Conservation (phyloP, 441 rosid genomes). For the Biscutella laevigata region DNA sequence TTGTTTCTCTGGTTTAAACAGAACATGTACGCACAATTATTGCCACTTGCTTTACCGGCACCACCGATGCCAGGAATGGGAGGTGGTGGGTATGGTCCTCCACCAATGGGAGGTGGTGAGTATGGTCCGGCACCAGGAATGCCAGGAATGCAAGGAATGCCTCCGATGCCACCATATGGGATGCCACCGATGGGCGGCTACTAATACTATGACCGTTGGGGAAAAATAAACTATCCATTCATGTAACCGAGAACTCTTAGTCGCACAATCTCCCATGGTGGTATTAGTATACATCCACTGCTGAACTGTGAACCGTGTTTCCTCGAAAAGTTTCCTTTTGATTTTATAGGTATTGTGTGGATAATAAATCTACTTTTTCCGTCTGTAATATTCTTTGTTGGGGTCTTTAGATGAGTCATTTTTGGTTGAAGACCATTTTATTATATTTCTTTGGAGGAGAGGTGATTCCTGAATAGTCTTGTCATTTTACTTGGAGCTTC, state of each 20-base stretch:
- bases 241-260: too few species aligned
- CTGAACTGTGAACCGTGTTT: background rate
- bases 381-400: slow-evolving; percentile 26
- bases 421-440: slow-evolving; percentile 20
- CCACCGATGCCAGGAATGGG: slow-evolving; percentile 99
- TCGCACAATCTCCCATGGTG: too few species aligned
- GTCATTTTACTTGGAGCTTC: slow-evolving; percentile 11
- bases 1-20: slow-evolving; percentile 23
- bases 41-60: slow-evolving; percentile 95
- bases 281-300: too few species aligned
- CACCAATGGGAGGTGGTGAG: slow-evolving; percentile 75
- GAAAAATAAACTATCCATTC: too few species aligned
- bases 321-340: slow-evolving; percentile 3
- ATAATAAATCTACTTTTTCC: slow-evolving; percentile 18
- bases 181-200: slow-evolving; percentile 95
- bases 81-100: slow-evolving; percentile 57
- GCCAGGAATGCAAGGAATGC: slow-evolving; percentile 88
- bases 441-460: slow-evolving; percentile 10
- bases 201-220: too few species aligned
- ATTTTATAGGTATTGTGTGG: slow-evolving; percentile 26
- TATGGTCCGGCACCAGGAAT: too few species aligned
- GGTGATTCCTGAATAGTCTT: too few species aligned
- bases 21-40: slow-evolving; percentile 97
- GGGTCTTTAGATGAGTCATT: slow-evolving; percentile 21
- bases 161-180: slow-evolving; percentile 82